Percentiles rank a stretch among this genome's conserved stretches.
These are phyloP conservation scores for Microbotryum silenes-acaulis DNA, from an alignment of 1,284 basidiomycete genomes.

Conservation along the genomic window DNA sequence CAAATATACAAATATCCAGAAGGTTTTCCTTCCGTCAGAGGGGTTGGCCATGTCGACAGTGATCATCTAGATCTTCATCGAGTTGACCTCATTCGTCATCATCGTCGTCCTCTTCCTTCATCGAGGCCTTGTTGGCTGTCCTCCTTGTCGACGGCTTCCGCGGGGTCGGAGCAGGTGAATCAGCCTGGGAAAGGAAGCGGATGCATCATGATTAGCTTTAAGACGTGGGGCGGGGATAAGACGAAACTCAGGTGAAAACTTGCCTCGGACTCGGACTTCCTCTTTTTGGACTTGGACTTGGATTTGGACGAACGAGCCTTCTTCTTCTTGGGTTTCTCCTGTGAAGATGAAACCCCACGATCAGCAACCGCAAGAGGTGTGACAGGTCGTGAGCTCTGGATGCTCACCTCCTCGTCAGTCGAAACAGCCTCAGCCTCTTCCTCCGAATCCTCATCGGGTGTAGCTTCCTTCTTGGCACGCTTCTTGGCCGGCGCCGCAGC, in stretches of 20 bases:
- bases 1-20: too few species aligned
- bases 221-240: background rate
- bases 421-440: slow-evolving; percentile 6
- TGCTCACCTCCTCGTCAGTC: slow-evolving; percentile 4
- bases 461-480: slow-evolving; percentile 1
- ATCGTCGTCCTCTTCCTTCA: slow-evolving; percentile 8
- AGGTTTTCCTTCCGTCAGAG: too few species aligned
- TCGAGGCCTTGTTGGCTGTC: slow-evolving; percentile 5
- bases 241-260: background rate
- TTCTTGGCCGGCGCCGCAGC: slow-evolving; percentile 4
- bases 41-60: too few species aligned
- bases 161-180: background rate
- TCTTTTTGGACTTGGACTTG: background rate
- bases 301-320: background rate
- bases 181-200: background rate
- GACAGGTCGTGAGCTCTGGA: background rate
- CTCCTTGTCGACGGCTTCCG: slow-evolving; percentile 4
- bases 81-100: slow-evolving; percentile 1
- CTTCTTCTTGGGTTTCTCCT: slow-evolving; percentile 10
- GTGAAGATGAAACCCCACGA: background rate
- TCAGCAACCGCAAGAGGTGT: background rate
- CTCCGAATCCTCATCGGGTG: slow-evolving; percentile 17
- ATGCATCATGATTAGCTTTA: background rate
- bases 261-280: background rate
- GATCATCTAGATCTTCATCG: too few species aligned